phyloP scores from a whole-genome alignment of 495 filamentous ascomycete species.

The Daldinia decipiens region DNA sequence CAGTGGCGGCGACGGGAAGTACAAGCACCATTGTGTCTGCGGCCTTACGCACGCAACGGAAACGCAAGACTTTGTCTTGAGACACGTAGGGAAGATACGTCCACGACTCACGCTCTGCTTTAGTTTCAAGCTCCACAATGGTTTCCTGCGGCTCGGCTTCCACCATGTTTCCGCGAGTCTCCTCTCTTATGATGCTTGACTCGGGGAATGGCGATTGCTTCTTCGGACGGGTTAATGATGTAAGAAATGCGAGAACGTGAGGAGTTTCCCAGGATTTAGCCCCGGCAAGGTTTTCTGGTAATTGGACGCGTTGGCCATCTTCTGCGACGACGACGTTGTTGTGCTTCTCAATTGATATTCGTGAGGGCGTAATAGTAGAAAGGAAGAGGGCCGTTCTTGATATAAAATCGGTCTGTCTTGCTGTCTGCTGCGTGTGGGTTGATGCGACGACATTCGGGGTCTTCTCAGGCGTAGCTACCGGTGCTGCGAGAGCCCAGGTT shows the following conservation, averaged over 20 bases:
- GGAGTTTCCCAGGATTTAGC: constrained; percentile 40
- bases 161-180: constrained; percentile 39
- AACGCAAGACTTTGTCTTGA: constrained; percentile 39
- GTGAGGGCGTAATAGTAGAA: constrained; percentile 17
- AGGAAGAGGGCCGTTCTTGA: constrained; percentile 7
- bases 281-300: constrained; percentile 37
- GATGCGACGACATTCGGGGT: constrained; percentile 15
- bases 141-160: constrained; percentile 42
- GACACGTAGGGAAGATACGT: constrained; percentile 41
- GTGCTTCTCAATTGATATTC: constrained; percentile 29
- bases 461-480: constrained; percentile 28
- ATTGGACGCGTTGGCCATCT: constrained; percentile 34
- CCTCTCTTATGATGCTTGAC: constrained; percentile 46
- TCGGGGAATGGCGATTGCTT: constrained; percentile 44
- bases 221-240: constrained; percentile 32
- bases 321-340: constrained; percentile 26
- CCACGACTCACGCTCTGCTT: constrained; percentile 40
- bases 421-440: constrained; percentile 16
- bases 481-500: constrained; percentile 36
- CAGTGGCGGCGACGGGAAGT: constrained; percentile 45
- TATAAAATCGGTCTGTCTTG: constrained; percentile 10
- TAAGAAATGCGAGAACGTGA: constrained; percentile 38
- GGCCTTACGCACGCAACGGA: constrained; percentile 45
- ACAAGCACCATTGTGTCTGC: constrained; percentile 54
- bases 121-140: constrained; percentile 46